Evolutionary conservation across 1,284 basidiomycete genomes (phyloP), one percentile per base, ranked within the genome.

Genomic region (Tilletiaria anomala): DNA sequence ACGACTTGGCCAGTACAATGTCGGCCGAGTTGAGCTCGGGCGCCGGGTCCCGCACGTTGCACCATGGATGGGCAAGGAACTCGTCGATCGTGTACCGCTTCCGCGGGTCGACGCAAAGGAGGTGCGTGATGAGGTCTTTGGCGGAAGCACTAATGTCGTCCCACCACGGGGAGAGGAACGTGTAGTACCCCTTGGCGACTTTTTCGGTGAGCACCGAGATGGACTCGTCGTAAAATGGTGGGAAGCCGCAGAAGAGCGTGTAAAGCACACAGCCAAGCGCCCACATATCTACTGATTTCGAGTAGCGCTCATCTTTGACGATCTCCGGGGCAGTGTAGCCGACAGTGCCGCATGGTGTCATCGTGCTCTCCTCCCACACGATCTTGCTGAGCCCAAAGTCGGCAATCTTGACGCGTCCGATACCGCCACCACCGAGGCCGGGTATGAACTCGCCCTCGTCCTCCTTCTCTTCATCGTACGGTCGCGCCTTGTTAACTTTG

Each of bases 211-310:
- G 75, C 35, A 94, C 86, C 56, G 84, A 87, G 71, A 99, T 97
- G 61, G 85, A 91, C 70, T 99, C 93, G 57, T 99, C 93, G 69
- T 97, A 99, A 73, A 99, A 99, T 0, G 93, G 73, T 41, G 88
- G 87, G 73, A 94, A 94, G 40, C 91, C 93, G 62, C 93, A 97
- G n/a, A 99, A 77, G 2, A 97, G 73, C 1, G 93, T 99, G 71
- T 99, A 99, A 4, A 99, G 75, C 17, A 99, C 93, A 68, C 93
- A 99, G 21, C 93, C 93, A 31, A 97, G 72, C 3, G 93, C 93
- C 93, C 93, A 99, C 93, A 97, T 97, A 68, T 99, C 93, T 43
- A 97, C 93, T 59, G 82, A 86, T 72, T 94, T 96, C 67, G 82
- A 86, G 68, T 99, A 99, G 19, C 91, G 77, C 72, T 99, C 89